phyloP scores from a whole-genome alignment of 2,329 filamentous ascomycete species.

The Fusarium devonianum region DNA sequence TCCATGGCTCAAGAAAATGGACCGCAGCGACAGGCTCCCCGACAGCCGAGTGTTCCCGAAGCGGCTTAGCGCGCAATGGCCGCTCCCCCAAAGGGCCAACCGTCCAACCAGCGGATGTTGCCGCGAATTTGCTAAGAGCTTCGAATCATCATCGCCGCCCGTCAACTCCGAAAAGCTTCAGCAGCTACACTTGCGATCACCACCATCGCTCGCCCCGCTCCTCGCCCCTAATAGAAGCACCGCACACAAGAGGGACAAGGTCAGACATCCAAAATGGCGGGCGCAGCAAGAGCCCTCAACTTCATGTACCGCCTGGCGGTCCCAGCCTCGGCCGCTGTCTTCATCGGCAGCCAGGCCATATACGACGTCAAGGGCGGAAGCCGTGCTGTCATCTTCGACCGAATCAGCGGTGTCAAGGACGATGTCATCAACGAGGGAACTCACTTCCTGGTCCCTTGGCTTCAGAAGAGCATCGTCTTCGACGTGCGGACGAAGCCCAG shows the following conservation, averaged over 20 bases:
- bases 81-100: constrained; percentile 32
- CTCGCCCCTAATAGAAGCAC: constrained; percentile 5
- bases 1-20: constrained; percentile 37
- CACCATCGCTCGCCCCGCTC: constrained; percentile 13
- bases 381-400: constrained; percentile 97
- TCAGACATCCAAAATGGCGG: constrained; percentile 57
- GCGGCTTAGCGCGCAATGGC: constrained; percentile 41
- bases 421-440: constrained; percentile 93
- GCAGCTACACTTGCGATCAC: constrained; percentile 22
- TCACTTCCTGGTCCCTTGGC: constrained; percentile 94
- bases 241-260: constrained; percentile 4
- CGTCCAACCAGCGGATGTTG: constrained; percentile 29
- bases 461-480: constrained; percentile 93
- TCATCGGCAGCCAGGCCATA: constrained; percentile 77
- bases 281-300: constrained; percentile 65
- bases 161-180: constrained; percentile 40
- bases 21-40: constrained; percentile 33
- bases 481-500: constrained; percentile 97
- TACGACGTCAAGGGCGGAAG: constrained; percentile 98
- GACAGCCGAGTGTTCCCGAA: constrained; percentile 48
- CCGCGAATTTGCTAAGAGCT: constrained; percentile 38
- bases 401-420: constrained; percentile 90
- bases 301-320: constrained; percentile 73
- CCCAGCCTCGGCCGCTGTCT: constrained; percentile 73
- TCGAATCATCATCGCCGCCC: constrained; percentile 39